Evolutionary conservation across 768 basidiomycete species (phyloP).

Genomic region (Mycena metata): DNA sequence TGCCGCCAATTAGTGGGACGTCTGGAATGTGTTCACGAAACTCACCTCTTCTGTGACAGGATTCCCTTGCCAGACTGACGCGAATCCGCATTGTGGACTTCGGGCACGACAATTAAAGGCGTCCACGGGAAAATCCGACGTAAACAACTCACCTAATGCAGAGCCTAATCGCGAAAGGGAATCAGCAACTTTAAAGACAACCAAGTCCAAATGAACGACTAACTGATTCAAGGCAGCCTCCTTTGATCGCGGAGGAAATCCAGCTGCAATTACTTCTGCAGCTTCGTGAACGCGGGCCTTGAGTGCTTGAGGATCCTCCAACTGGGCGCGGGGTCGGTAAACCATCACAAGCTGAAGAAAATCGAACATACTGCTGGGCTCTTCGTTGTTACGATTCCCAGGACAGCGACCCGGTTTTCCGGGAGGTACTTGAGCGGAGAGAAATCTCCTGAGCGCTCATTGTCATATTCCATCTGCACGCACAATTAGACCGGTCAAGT

Average conservation of each 20-base stretch:
- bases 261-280: conserved; percentile 61
- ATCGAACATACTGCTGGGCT: conserved; percentile 52
- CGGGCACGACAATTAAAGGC: background rate
- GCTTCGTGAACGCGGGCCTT: conserved; percentile 67
- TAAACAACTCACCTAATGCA: conserved; percentile 50
- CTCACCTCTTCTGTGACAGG: conserved; percentile 63
- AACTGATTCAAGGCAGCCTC: conserved; percentile 68
- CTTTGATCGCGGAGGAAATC: conserved; percentile 57
- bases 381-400: conserved; percentile 66
- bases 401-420: conserved; percentile 59
- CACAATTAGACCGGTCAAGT: conserved; percentile 10
- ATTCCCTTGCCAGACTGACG: conserved; percentile 71
- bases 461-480: conserved; percentile 73
- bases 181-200: conserved; percentile 9
- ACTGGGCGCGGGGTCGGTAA: conserved; percentile 44
- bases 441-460: conserved; percentile 73
- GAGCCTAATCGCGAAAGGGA: conserved; percentile 50
- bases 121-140: conserved; percentile 2
- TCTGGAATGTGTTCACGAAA: conserved; percentile 15
- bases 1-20: conserved; percentile 39
- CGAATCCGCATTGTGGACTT: conserved; percentile 76
- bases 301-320: conserved; percentile 65
- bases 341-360: background rate
- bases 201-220: conserved; percentile 36
- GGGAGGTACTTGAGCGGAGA: conserved; percentile 68